Evolutionary conservation across 148 eudicot species (phyloP).

Genomic region (Selenicereus undatus): DNA sequence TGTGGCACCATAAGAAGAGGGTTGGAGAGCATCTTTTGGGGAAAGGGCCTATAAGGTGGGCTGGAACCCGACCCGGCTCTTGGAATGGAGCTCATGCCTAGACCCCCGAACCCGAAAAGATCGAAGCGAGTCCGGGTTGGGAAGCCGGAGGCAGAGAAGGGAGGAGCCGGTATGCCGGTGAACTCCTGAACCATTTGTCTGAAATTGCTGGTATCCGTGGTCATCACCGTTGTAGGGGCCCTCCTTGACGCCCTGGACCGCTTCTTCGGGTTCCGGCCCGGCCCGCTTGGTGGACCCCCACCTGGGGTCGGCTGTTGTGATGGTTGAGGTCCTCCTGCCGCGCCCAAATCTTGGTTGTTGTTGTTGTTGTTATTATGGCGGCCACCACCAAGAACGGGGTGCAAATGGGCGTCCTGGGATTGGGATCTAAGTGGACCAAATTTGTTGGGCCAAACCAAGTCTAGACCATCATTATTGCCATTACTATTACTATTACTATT

Average conservation of each 20-base stretch:
- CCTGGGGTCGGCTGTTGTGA: not conserved
- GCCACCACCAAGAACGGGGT: not conserved
- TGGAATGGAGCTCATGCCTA: not conserved
- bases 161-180: conserved; percentile 68
- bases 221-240: conserved; percentile 71
- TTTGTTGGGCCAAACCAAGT: not conserved
- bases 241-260: conserved; percentile 66
- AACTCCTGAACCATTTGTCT: conserved; percentile 90
- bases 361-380: not conserved
- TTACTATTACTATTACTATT: not conserved
- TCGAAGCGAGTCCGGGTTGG: conserved; percentile 39
- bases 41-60: conserved; percentile 41
- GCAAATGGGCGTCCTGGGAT: not conserved
- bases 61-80: not conserved
- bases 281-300: not conserved
- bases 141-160: conserved; percentile 46
- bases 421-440: not conserved
- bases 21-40: conserved; percentile 36
- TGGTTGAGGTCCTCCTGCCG: not conserved
- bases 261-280: conserved; percentile 52
- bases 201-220: conserved; percentile 73
- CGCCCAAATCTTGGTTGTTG: not conserved
- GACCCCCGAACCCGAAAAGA: conserved; percentile 28
- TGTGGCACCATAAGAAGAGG: conserved; percentile 13
- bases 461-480: not conserved